These are phyloP conservation scores for Trichosporon ovoides DNA, from an alignment of 1,284 basidiomycete species.

Conservation along the genomic window DNA sequence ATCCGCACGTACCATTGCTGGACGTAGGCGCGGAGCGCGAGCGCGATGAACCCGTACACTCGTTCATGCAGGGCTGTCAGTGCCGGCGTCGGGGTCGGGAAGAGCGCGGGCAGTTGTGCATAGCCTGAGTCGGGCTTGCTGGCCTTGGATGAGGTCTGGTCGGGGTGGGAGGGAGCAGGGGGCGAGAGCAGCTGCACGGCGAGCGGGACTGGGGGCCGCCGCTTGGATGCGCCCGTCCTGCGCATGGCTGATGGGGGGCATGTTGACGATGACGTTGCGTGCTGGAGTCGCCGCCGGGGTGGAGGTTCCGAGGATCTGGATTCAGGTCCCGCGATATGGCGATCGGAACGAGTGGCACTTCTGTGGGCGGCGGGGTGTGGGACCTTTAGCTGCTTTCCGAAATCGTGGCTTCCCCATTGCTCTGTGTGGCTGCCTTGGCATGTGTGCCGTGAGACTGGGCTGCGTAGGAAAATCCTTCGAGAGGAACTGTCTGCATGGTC, in stretches of 20 bases:
- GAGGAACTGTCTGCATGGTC: too few species aligned
- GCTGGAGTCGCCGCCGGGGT: not conserved
- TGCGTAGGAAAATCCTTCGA: too few species aligned
- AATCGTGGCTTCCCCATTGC: too few species aligned
- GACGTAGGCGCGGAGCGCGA: slow-evolving; percentile 32
- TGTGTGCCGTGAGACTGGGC: too few species aligned
- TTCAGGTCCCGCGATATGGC: too few species aligned
- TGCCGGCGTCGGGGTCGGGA: not conserved
- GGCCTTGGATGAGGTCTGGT: not conserved
- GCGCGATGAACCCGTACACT: slow-evolving; percentile 18
- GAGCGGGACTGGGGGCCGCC: slow-evolving; percentile 6
- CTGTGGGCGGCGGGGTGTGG: too few species aligned
- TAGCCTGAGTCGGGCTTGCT: not conserved
- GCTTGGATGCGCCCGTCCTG: not conserved
- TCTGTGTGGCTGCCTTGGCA: too few species aligned
- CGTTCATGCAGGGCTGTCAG: slow-evolving; percentile 12
- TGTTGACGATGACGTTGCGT: not conserved
- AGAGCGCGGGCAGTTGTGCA: slow-evolving; percentile 7
- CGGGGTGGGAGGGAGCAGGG: not conserved
- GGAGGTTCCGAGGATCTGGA: too few species aligned
- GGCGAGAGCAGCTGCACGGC: slow-evolving; percentile 12
- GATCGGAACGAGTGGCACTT: too few species aligned
- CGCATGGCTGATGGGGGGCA: not conserved
- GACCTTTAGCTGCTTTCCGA: too few species aligned
- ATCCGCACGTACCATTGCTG: slow-evolving; percentile 39